phyloP scores from a whole-genome alignment of 192 early-diverging fungal genomes.

The Allomyces macrogynus region DNA sequence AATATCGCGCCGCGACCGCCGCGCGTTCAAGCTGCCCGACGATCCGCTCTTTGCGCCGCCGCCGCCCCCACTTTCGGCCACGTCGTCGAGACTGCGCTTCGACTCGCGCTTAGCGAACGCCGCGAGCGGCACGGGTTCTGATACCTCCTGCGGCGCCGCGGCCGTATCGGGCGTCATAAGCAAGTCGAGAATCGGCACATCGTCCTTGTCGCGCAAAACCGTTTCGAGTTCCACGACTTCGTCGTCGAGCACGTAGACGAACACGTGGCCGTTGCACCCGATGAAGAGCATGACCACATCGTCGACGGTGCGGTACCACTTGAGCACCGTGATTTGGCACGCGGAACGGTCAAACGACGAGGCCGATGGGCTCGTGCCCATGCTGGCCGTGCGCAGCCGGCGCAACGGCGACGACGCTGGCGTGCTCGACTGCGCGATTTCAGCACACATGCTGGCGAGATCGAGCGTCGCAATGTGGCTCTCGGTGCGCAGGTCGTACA shows the following conservation, averaged over 20 bases:
- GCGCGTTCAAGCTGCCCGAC: neutral
- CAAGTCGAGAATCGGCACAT: neutral
- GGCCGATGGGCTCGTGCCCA: no score
- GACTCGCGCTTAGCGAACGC: neutral
- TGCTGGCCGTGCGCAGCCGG: no score
- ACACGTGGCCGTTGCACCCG: neutral
- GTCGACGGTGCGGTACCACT: neutral
- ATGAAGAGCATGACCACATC: neutral
- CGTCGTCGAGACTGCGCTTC: no score
- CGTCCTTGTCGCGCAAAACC: neutral
- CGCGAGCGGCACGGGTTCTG: neutral
- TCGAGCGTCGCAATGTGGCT: neutral
- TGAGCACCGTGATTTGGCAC: neutral
- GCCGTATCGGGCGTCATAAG: neutral
- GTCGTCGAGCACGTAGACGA: neutral
- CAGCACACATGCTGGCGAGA: neutral
- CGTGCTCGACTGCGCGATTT: neutral
- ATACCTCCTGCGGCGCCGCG: neutral
- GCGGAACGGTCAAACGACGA: no score
- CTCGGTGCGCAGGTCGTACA: neutral
- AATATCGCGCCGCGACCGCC: neutral
- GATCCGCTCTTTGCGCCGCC: no score
- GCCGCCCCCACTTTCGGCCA: no score
- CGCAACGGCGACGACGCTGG: no score
- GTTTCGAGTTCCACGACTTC: neutral